Conservation (phyloP, 495 filamentous ascomycete genomes). For the Clohesyomyces aquaticus region DNA sequence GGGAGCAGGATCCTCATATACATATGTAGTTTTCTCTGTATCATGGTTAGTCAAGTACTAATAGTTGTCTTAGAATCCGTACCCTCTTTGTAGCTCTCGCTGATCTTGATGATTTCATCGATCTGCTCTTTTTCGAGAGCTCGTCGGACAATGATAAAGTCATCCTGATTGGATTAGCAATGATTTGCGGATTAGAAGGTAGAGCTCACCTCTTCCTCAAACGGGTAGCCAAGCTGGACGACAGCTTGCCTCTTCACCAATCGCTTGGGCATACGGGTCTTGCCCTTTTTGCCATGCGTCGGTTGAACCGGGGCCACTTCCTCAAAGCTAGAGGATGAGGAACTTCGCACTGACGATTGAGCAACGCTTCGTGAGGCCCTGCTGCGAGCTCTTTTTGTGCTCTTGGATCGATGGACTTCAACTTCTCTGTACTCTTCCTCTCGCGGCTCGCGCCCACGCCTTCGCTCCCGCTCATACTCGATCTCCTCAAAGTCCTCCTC, state of each 20-base stretch:
- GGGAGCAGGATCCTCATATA: slow-evolving; percentile 48
- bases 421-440: slow-evolving; percentile 40
- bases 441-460: slow-evolving; percentile 40
- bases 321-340: slow-evolving; percentile 42
- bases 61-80: slow-evolving; percentile 26
- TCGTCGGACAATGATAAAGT: slow-evolving; percentile 74
- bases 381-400: slow-evolving; percentile 28
- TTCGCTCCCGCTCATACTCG: slow-evolving; percentile 40
- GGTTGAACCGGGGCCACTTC: slow-evolving; percentile 40
- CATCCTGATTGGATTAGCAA: slow-evolving; percentile 58
- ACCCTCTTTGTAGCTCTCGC: slow-evolving; percentile 66
- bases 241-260: slow-evolving; percentile 77
- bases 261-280: slow-evolving; percentile 79
- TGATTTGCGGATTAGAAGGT: background rate
- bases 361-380: slow-evolving; percentile 26
- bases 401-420: slow-evolving; percentile 33
- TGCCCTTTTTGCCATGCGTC: slow-evolving; percentile 76
- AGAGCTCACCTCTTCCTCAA: slow-evolving; percentile 74
- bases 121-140: slow-evolving; percentile 88
- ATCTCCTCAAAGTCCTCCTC: slow-evolving; percentile 52
- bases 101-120: slow-evolving; percentile 80
- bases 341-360: slow-evolving; percentile 35
- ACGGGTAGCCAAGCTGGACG: slow-evolving; percentile 83
- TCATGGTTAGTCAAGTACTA: background rate
- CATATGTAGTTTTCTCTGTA: slow-evolving; percentile 44